Evolutionary conservation across 306 rosid species (phyloP), one percentile per base, ranked within the genome.

Genomic region (Corylus americana): DNA sequence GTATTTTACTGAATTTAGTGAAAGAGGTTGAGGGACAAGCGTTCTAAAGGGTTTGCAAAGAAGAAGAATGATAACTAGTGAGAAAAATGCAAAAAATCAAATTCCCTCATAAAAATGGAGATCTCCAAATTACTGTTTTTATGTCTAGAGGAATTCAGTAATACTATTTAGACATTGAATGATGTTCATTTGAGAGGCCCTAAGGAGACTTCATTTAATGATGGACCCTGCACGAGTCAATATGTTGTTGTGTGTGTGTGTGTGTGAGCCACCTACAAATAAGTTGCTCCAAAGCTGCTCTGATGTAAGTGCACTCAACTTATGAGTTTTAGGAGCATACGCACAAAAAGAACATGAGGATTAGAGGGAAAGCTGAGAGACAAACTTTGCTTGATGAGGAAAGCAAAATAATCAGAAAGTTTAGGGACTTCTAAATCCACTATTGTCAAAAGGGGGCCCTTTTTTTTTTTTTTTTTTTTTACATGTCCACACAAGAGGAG

Each of bases 111-210:
- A n/a, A 5, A 25, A 51, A 49, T 39, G 53, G 39, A 29, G 45
- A 55, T 37, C 13, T 69, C 81, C 62, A 54, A 54, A 51, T 74
- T 39, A 50, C 6, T 79, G 4, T 57, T 51, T n/a, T 7, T 18
- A 39, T 11, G 64, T 47, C 17, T 18, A 61, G 64, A 72, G 63
- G 63, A 55, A 29, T 70, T 69, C 39, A 53, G 57, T 53, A 18
- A 53, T 53, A 16, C 57, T 53, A n/a, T 53, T 18, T 53, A 16
- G 57, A 53, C 18, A 53, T 3, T 16, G n/a, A n/a, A 53, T 53
- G 57, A 16, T 16, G 55, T 53, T 53, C 55, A 4, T 1, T 53
- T 17, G 18, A 53, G 55, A 53, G 55, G 14, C 57, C 57, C 57
- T 53, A 16, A 53, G 16, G 57, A 14, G 57, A 14, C 8, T 53